Evolutionary conservation across 805 yeast genomes (phyloP).

Genomic region (Pichia gijzeniarum): DNA sequence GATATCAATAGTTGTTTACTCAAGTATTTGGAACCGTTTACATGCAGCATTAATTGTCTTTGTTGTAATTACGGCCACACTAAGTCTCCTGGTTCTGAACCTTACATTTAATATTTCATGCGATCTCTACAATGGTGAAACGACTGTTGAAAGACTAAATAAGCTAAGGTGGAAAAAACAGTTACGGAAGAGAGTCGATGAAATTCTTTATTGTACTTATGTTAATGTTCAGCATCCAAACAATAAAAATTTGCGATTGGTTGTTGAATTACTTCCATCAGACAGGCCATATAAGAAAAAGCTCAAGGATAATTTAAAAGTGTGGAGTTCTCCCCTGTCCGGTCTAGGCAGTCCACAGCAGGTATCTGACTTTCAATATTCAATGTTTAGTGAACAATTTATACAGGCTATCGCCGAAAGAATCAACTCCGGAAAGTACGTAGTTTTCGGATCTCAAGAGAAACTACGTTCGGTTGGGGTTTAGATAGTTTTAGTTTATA

Average conservation of each 20-base stretch:
- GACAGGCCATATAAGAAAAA: slow-evolving; percentile 37
- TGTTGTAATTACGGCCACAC: slow-evolving; percentile 38
- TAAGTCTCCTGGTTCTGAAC: slow-evolving; percentile 38
- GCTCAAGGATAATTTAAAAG: slow-evolving; percentile 29
- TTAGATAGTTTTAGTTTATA: neutral
- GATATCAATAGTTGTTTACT: slow-evolving; percentile 29
- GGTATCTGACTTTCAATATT: slow-evolving; percentile 25
- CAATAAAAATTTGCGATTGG: slow-evolving; percentile 29
- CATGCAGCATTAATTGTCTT: slow-evolving; percentile 27
- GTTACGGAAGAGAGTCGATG: slow-evolving; percentile 8
- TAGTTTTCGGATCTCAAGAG: slow-evolving; percentile 19
- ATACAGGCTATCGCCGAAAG: slow-evolving; percentile 17
- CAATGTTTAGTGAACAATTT: slow-evolving; percentile 22
- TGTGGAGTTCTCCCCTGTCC: slow-evolving; percentile 23
- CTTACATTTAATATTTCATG: slow-evolving; percentile 39
- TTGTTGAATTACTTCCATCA: slow-evolving; percentile 29
- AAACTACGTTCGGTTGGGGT: slow-evolving; percentile 7
- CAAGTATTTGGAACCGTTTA: slow-evolving; percentile 6
- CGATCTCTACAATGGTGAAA: slow-evolving; percentile 38
- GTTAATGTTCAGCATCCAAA: slow-evolving; percentile 36
- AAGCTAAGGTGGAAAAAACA: slow-evolving; percentile 24
- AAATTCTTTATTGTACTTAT: slow-evolving; percentile 30
- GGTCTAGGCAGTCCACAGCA: slow-evolving; percentile 13
- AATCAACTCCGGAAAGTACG: slow-evolving; percentile 25
- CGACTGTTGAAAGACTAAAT: slow-evolving; percentile 23